A percentile compares a stretch with the other conserved stretches of the same genome.
Conservation (phyloP, 352 stramenopile genomes). For the Aphanomyces stellatus region DNA sequence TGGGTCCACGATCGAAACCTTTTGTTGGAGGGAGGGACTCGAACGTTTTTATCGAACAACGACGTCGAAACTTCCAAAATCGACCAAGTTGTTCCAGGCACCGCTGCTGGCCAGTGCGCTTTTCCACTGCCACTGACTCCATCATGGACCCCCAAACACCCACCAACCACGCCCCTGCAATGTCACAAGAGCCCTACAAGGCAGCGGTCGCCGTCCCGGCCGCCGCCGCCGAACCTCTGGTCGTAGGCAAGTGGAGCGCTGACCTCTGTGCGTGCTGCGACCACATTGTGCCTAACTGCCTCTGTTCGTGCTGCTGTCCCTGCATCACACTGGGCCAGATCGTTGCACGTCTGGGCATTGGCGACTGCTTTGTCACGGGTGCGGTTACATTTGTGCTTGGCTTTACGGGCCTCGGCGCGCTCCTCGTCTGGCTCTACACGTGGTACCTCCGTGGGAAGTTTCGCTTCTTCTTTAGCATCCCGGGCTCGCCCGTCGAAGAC, state of each 20-base stretch:
- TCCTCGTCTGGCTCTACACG: slow-evolving; percentile 7
- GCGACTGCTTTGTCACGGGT: slow-evolving; percentile 13
- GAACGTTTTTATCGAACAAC: too few species aligned
- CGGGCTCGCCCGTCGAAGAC: slow-evolving; percentile 13
- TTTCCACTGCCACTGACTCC: too few species aligned
- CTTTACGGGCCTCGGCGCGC: neutral
- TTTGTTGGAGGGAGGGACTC: too few species aligned
- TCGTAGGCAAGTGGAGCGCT: neutral
- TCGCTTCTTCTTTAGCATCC: neutral
- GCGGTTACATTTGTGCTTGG: neutral
- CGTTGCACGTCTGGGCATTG: slow-evolving; percentile 18
- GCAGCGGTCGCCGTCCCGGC: too few species aligned
- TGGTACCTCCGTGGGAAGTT: slow-evolving; percentile 17
- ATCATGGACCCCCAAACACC: too few species aligned
- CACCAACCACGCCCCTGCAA: too few species aligned
- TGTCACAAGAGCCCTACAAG: too few species aligned
- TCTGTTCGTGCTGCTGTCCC: slow-evolving; percentile 22
- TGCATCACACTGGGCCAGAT: slow-evolving; percentile 22
- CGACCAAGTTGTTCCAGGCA: too few species aligned
- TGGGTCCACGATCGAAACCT: too few species aligned
- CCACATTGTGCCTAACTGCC: slow-evolving; percentile 18
- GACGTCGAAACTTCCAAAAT: too few species aligned
- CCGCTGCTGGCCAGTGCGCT: too few species aligned
- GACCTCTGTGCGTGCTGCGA: neutral
- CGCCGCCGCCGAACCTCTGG: neutral